phyloP scores from a whole-genome alignment of 257 asterid genomes.

The Perilla frutescens region DNA sequence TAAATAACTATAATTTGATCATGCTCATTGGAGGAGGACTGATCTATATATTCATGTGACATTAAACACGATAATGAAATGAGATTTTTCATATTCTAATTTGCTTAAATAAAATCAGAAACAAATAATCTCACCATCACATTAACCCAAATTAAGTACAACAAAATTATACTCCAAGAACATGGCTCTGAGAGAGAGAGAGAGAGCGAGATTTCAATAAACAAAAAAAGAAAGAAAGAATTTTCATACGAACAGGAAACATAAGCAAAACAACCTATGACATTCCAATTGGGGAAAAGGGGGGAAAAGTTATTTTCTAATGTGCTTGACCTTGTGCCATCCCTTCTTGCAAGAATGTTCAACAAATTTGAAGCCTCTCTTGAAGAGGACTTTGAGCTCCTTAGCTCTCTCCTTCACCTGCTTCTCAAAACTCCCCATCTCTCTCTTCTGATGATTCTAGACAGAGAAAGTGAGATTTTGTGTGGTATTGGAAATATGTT shows the following conservation, averaged over 20 bases:
- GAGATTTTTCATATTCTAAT: too few relatives aligned
- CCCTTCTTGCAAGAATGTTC: constrained; percentile 68
- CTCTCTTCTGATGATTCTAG: background rate
- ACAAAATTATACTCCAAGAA: too few relatives aligned
- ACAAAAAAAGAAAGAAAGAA: too few relatives aligned
- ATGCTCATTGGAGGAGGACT: too few relatives aligned
- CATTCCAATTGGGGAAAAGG: background rate
- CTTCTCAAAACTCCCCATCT: constrained; percentile 57
- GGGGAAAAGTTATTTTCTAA: constrained; percentile 31
- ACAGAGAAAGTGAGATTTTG: background rate
- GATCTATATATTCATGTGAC: too few relatives aligned
- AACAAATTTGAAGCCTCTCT: constrained; percentile 58
- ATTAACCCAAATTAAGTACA: background rate
- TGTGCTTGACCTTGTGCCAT: constrained; percentile 62
- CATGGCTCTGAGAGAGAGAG: too few relatives aligned
- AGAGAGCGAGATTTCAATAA: too few relatives aligned
- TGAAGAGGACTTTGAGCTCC: constrained; percentile 46
- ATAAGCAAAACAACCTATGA: background rate
- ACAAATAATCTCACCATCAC: background rate
- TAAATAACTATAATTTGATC: too few relatives aligned
- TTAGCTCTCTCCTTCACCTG: constrained; percentile 62
- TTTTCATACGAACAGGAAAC: background rate
- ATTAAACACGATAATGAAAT: too few relatives aligned
- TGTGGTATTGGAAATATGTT: background rate
- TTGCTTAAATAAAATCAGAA: too few relatives aligned